Evolutionary conservation across 495 filamentous ascomycete species (phyloP), one percentile per base, ranked within the genome.

Genomic region (Cercophora newfieldiana): DNA sequence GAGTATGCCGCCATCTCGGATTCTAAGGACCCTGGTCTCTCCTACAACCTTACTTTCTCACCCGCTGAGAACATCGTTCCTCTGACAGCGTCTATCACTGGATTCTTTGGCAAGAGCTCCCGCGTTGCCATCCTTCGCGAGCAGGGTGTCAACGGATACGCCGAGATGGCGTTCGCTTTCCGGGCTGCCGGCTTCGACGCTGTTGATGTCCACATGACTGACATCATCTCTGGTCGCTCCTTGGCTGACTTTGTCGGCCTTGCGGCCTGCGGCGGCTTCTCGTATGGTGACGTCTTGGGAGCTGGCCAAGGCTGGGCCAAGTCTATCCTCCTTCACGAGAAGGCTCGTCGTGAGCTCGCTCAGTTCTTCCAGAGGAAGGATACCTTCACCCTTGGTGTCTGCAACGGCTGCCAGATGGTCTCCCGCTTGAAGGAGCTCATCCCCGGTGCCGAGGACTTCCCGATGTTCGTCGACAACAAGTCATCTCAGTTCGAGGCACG

Each of bases 261-360:
- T 21, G 95, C 94, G 28, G 94, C 93, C 66, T 97, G 94, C 69
- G 96, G 95, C 68, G 96, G 95, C 62, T 99, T 99, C 85, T 96
- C 92, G 16, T 97, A 96, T 77, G 96, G 95, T 71, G 95, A 99
- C 67, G 93, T 97, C 44, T 87, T 98, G 3, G 96, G 94, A 62
- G 96, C 96, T 30, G 95, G 95, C 31, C 89, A 91, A 69, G 95
- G 96, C 56, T 99, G 95, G 95, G 93, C 96, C n/a, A 93, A 94
- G 74, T 93, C 90, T 3, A 93, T 98, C 44, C 85, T 97, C 7
- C 84, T 94, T 67, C 91, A 97, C 78, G 84, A 89, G 22, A 87
- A 88, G 64, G 88, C 90, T 3, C 87, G 93, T 30, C 80, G 79
- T 54, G 89, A 94, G 69, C 96, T 98, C 79, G 78, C 90, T 68